Evolutionary conservation across 345 rosid genomes (phyloP).

Genomic region (Pistacia integerrima): DNA sequence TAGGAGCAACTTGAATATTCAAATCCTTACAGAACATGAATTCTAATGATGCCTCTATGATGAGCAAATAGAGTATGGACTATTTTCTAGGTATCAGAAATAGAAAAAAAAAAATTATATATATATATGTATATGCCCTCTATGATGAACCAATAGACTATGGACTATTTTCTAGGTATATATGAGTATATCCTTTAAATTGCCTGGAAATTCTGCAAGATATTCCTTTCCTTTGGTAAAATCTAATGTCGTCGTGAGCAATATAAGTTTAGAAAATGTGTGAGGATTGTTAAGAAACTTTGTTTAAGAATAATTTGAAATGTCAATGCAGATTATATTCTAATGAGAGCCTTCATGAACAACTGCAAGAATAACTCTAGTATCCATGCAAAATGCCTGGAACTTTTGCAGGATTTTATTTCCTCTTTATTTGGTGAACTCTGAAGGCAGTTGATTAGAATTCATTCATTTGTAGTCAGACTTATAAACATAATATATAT

Average conservation of each 20-base stretch:
- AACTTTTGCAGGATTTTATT: background rate
- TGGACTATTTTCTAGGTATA: background rate
- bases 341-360: slow-evolving; percentile 1
- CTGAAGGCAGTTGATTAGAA: background rate
- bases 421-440: background rate
- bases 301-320: background rate
- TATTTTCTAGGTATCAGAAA: background rate
- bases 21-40: background rate
- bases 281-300: background rate
- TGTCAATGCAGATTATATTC: background rate
- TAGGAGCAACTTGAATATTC: background rate
- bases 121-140: background rate
- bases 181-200: background rate
- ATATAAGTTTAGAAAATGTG: background rate
- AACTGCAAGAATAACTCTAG: background rate
- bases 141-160: background rate
- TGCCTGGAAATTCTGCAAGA: slow-evolving; percentile 3
- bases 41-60: slow-evolving; percentile 1
- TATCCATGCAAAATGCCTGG: slow-evolving; percentile 4
- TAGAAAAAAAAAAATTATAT: too few species aligned
- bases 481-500: background rate
- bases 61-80: background rate
- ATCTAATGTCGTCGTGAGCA: background rate
- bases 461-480: background rate
- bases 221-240: background rate